These are phyloP conservation scores for Cudoniella acicularis DNA, from an alignment of 495 filamentous ascomycete genomes.

Conservation along the genomic window DNA sequence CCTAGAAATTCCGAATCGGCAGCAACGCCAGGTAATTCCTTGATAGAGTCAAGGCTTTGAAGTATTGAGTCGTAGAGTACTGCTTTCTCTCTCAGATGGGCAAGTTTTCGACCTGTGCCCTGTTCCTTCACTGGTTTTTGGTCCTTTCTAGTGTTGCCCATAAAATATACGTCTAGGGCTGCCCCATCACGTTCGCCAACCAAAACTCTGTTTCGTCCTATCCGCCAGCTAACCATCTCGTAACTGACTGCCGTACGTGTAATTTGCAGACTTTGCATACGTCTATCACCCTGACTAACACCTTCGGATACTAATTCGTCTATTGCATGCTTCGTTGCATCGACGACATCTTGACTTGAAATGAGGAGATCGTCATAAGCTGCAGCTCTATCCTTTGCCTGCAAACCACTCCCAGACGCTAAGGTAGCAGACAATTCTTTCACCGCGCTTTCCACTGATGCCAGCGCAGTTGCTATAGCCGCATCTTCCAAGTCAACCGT, in stretches of 20 bases:
- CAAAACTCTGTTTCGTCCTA: constrained; percentile 87
- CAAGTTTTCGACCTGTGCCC: constrained; percentile 61
- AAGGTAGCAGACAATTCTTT: constrained; percentile 56
- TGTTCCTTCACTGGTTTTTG: constrained; percentile 42
- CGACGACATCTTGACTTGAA: constrained; percentile 89
- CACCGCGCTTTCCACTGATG: constrained; percentile 52
- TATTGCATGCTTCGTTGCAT: constrained; percentile 87
- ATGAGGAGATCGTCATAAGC: constrained; percentile 90
- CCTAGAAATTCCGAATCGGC: constrained; percentile 71
- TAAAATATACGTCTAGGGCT: constrained; percentile 43
- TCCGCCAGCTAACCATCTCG: constrained; percentile 87
- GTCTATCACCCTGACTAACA: constrained; percentile 74
- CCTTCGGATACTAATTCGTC: constrained; percentile 83
- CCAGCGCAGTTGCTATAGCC: constrained; percentile 74
- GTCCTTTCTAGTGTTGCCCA: constrained; percentile 32
- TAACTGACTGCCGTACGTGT: constrained; percentile 92
- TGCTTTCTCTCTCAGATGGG: constrained; percentile 78
- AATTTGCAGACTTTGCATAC: constrained; percentile 91
- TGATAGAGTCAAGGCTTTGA: constrained; percentile 83
- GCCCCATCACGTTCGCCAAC: constrained; percentile 76
- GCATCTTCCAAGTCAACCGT: constrained; percentile 88
- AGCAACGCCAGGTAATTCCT: constrained; percentile 86
- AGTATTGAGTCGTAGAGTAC: constrained; percentile 92
- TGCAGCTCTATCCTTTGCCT: constrained; percentile 59
- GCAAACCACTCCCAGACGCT: constrained; percentile 50